These are phyloP conservation scores for Leptographium galeiforme DNA, from an alignment of 2,329 filamentous ascomycete genomes.

Conservation along the genomic window DNA sequence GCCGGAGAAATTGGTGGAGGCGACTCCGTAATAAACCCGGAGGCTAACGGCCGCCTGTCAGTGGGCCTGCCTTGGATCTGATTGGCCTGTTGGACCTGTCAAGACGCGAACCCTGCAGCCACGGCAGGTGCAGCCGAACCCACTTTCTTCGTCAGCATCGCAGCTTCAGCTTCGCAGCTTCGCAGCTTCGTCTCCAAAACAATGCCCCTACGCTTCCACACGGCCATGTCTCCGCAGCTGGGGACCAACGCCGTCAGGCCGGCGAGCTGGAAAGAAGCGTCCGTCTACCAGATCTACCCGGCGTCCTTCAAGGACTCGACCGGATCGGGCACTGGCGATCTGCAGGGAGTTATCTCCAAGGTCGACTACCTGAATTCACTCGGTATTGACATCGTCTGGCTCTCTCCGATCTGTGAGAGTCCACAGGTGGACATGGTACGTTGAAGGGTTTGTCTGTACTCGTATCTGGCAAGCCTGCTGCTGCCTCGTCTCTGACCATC, in stretches of 20 bases:
- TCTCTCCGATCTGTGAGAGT: constrained; percentile 36
- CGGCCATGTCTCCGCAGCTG: not conserved
- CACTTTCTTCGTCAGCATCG: too few relatives aligned
- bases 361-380: constrained; percentile 50
- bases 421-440: constrained; percentile 36
- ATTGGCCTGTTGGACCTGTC: not conserved
- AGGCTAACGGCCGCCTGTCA: not conserved
- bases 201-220: not conserved
- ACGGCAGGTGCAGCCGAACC: not conserved
- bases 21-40: not conserved
- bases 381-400: constrained; percentile 50
- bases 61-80: not conserved
- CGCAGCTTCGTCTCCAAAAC: not conserved
- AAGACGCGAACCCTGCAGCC: not conserved
- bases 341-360: constrained; percentile 49
- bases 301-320: constrained; percentile 43
- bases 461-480: not conserved
- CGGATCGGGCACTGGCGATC: constrained; percentile 48
- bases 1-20: not conserved
- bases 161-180: too few relatives aligned
- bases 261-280: constrained; percentile 6
- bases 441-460: not conserved
- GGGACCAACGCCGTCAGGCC: not conserved
- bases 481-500: not conserved
- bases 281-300: constrained; percentile 30